Evolutionary conservation across 208 protist genomes (phyloP), one percentile per base, ranked within the genome.

Genomic region (Herpetomonas tarakana): DNA sequence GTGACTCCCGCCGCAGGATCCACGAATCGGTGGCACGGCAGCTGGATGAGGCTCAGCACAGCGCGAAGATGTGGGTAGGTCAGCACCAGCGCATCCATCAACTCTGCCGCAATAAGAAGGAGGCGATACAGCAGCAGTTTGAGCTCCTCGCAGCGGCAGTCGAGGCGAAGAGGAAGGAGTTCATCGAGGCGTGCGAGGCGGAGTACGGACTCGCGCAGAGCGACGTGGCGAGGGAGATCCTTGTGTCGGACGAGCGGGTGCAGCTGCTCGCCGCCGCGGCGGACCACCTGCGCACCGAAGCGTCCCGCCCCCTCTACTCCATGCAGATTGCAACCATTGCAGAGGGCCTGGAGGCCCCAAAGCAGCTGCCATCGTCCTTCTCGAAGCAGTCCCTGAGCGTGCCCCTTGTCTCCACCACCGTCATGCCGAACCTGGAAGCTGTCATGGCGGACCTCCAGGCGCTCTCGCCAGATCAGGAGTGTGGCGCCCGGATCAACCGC

Each of bases 241-340:
- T 94, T 30, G 71, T 82, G 16, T 68, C 71, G 2, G 81, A 91
- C 41, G 88, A 94, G 67, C 87, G 87, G 57, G 68, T 89, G 51
- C 74, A 86, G 56, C 71, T 94, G 30, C 55, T 94, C 18, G 50
- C 59, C 16, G 82, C 88, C 6, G 82, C 83, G n/a, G 70, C 75
- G 14, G 75, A 88, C 21, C 88, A 94, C 60, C 68, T 88, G 3
- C 77, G 62, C 27, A 67, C 71, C 1, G 88, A 91, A 31, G 51
- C 29, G 18, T 62, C 70, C 9, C 74, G 73, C 16, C 71, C 88
- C 4, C 57, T 94, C 22, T 90, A 88, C 64, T 89, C 88, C 2
- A 86, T 94, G 76, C 88, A 94, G 66, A 81, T 94, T 45, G 88
- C 85, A 12, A 94, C 88, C 19, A 78, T 94, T 25, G 88, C 88